Evolutionary conservation across 73 alveolate species (phyloP).

Genomic region (Durusdinium trenchii): DNA sequence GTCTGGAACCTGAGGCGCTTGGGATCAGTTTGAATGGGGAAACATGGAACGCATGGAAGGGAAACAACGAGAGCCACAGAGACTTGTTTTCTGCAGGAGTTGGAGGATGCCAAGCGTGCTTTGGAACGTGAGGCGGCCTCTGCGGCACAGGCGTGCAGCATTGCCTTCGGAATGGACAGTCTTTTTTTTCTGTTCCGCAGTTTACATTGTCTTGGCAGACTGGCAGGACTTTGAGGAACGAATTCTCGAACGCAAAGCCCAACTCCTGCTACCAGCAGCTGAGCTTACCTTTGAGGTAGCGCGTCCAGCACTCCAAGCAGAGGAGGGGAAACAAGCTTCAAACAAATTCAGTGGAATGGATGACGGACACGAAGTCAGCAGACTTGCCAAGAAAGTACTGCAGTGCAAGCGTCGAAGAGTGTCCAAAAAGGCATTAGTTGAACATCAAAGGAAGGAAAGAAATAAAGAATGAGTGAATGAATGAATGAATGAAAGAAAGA

Average conservation of each 20-base stretch:
- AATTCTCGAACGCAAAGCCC: neutral
- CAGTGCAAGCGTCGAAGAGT: too few species aligned
- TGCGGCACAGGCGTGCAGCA: neutral
- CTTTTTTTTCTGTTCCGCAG: too few species aligned
- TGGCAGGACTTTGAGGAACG: constrained; percentile 28
- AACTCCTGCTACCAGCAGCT: constrained; percentile 15
- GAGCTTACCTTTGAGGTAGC: constrained; percentile 61
- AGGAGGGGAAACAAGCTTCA: constrained; percentile 1
- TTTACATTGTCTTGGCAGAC: too few species aligned
- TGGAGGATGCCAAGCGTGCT: constrained; percentile 52
- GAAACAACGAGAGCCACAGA: neutral
- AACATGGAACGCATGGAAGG: neutral
- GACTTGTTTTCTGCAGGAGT: constrained; percentile 35
- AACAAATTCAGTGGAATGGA: too few species aligned
- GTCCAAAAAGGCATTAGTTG: too few species aligned
- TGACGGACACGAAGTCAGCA: too few species aligned
- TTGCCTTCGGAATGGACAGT: too few species aligned
- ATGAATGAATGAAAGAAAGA: too few species aligned
- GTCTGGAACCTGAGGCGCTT: constrained; percentile 63
- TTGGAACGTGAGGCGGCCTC: constrained; percentile 32
- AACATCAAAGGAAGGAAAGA: too few species aligned
- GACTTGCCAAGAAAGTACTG: too few species aligned
- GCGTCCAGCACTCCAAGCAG: constrained; percentile 46
- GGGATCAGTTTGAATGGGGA: neutral
- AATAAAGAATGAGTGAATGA: too few species aligned